Base-by-base conservation (phyloP, 2,329 filamentous ascomycete species). In the Sporothrix euskadiensis region DNA sequence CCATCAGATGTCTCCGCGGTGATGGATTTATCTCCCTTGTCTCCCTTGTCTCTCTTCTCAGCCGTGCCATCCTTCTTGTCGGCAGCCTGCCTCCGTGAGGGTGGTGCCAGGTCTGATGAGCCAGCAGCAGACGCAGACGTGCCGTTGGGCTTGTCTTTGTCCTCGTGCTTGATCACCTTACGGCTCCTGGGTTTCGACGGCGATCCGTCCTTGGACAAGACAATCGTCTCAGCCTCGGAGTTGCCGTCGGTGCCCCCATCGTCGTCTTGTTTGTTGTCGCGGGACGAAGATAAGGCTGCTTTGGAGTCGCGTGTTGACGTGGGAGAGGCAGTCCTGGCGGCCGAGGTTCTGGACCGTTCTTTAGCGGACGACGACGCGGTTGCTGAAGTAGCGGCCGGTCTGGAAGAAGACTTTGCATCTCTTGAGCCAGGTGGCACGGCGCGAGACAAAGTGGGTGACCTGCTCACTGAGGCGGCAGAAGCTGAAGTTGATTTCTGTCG, bases 221-320 rank as follows among this genome's bases (percentile, higher is more conserved):
- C 90, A 75, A 92, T 91, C 16, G 90, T 92, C 82, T 92, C 90
- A 68, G 90, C 90, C 78, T 92, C 90, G 1, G 90, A 92, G 77
- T 91, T 89, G 78, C 86, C 89, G 74, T 90, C 89, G 73, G 83
- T 83, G 30, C 80, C 80, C 72, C 78, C 80, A 75, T 83, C 82
- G 75, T 84, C 82, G 61, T 85, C 83, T 73, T 87, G 84, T 70
- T 81, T 79, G 26, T 81, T 78, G 26, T 81, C 73, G 3, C 74
- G 78, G 70, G 78, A 79, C 12, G 81, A 77, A n/a, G 78, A 78
- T 39, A 78, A 78, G 49, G 76, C 73, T 52, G 77, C 56, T 68
- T 77, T 80, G 56, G 77, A 70, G 41, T 83, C 82, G 74, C 79
- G 82, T 72, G 74, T 74, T 9, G 77, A 71, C 12, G 77, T 76